phyloP scores from a whole-genome alignment of 1,284 basidiomycete genomes.

The Mrakiaceae sp. region DNA sequence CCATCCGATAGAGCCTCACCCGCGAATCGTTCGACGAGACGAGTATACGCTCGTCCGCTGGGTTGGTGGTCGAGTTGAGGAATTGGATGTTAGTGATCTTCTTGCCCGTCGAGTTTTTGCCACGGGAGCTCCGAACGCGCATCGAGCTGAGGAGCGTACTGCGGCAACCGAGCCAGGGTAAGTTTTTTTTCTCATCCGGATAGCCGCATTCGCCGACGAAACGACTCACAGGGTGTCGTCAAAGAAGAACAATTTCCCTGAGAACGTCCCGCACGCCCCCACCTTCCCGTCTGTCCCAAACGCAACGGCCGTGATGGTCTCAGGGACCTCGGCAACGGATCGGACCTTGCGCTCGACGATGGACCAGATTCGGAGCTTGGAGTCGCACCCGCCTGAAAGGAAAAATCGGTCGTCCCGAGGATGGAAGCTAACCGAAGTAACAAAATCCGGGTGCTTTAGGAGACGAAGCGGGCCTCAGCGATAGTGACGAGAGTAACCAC shows the following conservation, averaged over 20 bases:
- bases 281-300: conserved; percentile 29
- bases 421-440: conserved; percentile 31
- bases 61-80: conserved; percentile 1
- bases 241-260: conserved; percentile 21
- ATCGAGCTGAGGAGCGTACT: conserved; percentile 14
- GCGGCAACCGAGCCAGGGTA: no score
- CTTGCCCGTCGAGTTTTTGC: conserved; percentile 29
- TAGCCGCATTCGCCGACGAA: neutral
- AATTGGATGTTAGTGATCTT: conserved; percentile 30
- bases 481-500: neutral
- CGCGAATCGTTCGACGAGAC: conserved; percentile 35
- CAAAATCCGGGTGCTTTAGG: conserved; percentile 29
- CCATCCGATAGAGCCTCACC: conserved; percentile 29
- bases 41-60: conserved; percentile 27
- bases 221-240: conserved; percentile 23
- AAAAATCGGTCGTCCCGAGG: conserved; percentile 35
- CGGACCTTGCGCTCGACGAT: conserved; percentile 17
- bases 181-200: no score
- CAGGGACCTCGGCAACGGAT: conserved; percentile 18
- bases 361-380: conserved; percentile 34
- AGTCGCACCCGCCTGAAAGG: conserved; percentile 31
- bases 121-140: conserved; percentile 26
- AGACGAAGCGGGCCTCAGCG: neutral
- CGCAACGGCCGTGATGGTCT: conserved; percentile 31
- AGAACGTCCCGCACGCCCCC: conserved; percentile 26